Percentiles rank a stretch among this genome's conserved stretches.
phyloP scores from a whole-genome alignment of 345 rosid species.

The Moricandia moricandioides region DNA sequence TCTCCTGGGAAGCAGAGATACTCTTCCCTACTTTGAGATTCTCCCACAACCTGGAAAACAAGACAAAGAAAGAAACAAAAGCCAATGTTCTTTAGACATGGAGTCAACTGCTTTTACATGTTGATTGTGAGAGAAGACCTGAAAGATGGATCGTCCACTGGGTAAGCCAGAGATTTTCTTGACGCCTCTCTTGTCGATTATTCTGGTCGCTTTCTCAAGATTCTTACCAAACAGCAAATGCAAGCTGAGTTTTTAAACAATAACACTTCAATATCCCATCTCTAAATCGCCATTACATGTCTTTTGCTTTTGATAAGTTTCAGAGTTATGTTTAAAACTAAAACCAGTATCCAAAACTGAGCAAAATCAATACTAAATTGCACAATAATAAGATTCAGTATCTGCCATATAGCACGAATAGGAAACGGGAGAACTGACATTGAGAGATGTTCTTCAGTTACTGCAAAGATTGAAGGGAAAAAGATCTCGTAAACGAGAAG shows the following conservation, averaged over 20 bases:
- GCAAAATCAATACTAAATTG: background rate
- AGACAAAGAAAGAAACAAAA: background rate
- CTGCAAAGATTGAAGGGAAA: constrained; percentile 34
- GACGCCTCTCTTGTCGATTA: constrained; percentile 73
- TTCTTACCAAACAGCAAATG: constrained; percentile 89
- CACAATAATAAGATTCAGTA: background rate
- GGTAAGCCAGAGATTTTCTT: constrained; percentile 72
- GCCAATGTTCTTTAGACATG: background rate
- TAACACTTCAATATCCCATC: background rate
- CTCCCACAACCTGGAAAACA: constrained; percentile 66
- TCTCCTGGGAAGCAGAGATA: constrained; percentile 73
- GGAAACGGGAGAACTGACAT: constrained; percentile 43
- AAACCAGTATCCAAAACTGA: constrained; percentile 5
- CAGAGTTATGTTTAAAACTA: background rate
- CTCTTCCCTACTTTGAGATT: constrained; percentile 83
- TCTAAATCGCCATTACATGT: background rate
- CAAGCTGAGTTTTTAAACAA: constrained; percentile 44
- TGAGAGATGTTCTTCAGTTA: constrained; percentile 74
- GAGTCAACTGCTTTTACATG: background rate
- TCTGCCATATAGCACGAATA: background rate
- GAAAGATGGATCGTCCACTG: constrained; percentile 73
- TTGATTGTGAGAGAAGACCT: constrained; percentile 45
- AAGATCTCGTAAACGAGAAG: background rate
- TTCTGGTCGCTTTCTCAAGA: constrained; percentile 74
- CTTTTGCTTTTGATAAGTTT: background rate